Conservation (phyloP, 768 basidiomycete genomes). For the Leccinum longicurvipes region DNA sequence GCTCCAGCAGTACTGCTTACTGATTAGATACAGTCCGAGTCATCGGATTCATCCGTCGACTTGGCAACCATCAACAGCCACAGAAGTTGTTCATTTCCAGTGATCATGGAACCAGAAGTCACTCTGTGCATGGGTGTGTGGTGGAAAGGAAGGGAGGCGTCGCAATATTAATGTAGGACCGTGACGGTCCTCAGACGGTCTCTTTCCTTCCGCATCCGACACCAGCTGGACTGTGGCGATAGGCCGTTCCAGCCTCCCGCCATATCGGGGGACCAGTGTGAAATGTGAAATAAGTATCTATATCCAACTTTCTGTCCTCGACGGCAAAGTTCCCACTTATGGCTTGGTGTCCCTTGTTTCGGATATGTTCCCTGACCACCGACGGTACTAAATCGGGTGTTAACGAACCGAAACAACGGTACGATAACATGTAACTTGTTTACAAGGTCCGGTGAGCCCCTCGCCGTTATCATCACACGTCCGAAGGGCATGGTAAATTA, state of each 20-base stretch:
- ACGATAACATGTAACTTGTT: constrained; percentile 13
- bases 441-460: constrained; percentile 3
- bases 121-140: neutral
- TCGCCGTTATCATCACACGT: constrained; percentile 10
- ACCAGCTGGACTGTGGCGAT: neutral
- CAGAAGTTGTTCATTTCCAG: neutral
- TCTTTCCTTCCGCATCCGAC: neutral
- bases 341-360: constrained; percentile 17
- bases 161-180: no score
- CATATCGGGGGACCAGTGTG: neutral
- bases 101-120: neutral
- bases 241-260: neutral
- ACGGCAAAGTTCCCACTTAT: constrained; percentile 2
- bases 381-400: neutral
- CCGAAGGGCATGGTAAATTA: neutral
- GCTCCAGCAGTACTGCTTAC: neutral
- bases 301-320: constrained; percentile 5
- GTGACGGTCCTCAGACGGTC: no score
- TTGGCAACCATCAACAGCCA: constrained; percentile 21
- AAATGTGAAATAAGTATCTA: neutral
- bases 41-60: constrained; percentile 8
- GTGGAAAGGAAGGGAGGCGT: neutral
- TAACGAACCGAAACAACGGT: constrained; percentile 24
- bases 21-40: neutral
- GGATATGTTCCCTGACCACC: constrained; percentile 6